These are phyloP conservation scores for Leishmania tropica DNA, from an alignment of 208 protist species.

Conservation along the genomic window DNA sequence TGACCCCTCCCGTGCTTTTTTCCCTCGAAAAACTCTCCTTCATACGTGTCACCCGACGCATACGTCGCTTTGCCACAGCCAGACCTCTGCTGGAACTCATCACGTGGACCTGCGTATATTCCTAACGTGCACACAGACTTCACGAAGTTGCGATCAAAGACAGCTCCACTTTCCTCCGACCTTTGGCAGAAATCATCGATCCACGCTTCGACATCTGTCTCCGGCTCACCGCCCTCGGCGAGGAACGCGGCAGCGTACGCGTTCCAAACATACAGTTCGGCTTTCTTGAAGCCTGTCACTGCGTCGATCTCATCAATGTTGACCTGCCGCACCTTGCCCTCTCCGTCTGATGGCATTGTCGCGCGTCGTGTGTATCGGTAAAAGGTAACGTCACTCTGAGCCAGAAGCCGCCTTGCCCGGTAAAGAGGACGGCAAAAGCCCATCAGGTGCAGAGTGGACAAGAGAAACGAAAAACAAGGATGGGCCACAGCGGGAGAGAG, in stretches of 20 bases:
- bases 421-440: background rate
- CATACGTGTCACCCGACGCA: slow-evolving; percentile 83
- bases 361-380: background rate
- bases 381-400: background rate
- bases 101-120: slow-evolving; percentile 86
- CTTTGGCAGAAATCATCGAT: slow-evolving; percentile 77
- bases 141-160: slow-evolving; percentile 76
- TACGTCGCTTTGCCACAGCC: slow-evolving; percentile 87
- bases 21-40: slow-evolving; percentile 90
- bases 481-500: slow-evolving; percentile 4
- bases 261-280: slow-evolving; percentile 81
- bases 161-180: slow-evolving; percentile 55
- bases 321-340: slow-evolving; percentile 24
- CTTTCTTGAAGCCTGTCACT: slow-evolving; percentile 78
- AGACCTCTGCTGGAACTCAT: slow-evolving; percentile 91
- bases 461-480: background rate
- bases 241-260: slow-evolving; percentile 70
- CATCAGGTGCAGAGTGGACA: background rate
- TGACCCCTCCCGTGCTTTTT: slow-evolving; percentile 87
- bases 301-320: slow-evolving; percentile 87
- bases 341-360: slow-evolving; percentile 13
- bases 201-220: slow-evolving; percentile 78
- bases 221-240: slow-evolving; percentile 57
- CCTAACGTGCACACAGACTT: slow-evolving; percentile 78
- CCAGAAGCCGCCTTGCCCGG: background rate